Conservation (phyloP, 129 eudicot genomes). For the carrot (Daucus carota) region DNA sequence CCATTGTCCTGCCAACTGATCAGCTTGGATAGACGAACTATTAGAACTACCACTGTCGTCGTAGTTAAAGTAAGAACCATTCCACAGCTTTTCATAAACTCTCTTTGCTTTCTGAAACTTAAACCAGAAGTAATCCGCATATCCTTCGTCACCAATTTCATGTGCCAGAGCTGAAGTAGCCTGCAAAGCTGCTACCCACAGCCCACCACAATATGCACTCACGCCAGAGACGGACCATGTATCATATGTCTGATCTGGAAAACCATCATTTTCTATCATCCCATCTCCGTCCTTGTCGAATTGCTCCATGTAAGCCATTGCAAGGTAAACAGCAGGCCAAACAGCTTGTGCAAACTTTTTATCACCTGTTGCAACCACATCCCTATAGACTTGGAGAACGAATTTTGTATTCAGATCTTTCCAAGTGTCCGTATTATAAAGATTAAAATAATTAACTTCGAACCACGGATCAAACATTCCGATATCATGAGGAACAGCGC, state of each 20-base stretch:
- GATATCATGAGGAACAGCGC: conserved; percentile 97
- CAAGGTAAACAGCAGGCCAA: conserved; percentile 95
- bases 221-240: conserved; percentile 89
- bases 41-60: conserved; percentile 60
- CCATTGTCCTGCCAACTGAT: conserved; percentile 99
- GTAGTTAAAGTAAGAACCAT: conserved; percentile 80
- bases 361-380: conserved; percentile 76
- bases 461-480: conserved; percentile 97
- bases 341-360: conserved; percentile 72
- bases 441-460: conserved; percentile 66
- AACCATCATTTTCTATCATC: conserved; percentile 93
- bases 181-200: conserved; percentile 97
- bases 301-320: conserved; percentile 97
- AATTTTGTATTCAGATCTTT: conserved; percentile 93
- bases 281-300: conserved; percentile 95
- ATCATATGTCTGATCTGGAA: conserved; percentile 98
- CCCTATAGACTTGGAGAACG: conserved; percentile 83
- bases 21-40: conserved; percentile 90
- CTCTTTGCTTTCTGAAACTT: conserved; percentile 65
- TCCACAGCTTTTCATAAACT: conserved; percentile 86
- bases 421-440: conserved; percentile 75
- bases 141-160: conserved; percentile 71
- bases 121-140: conserved; percentile 76
- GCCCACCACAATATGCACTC: conserved; percentile 90
- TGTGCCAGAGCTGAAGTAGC: conserved; percentile 85